Percentiles rank a stretch among this genome's conserved stretches.
phyloP scores from a whole-genome alignment of 495 filamentous ascomycete genomes.

The Aspergillus sclerotioniger region DNA sequence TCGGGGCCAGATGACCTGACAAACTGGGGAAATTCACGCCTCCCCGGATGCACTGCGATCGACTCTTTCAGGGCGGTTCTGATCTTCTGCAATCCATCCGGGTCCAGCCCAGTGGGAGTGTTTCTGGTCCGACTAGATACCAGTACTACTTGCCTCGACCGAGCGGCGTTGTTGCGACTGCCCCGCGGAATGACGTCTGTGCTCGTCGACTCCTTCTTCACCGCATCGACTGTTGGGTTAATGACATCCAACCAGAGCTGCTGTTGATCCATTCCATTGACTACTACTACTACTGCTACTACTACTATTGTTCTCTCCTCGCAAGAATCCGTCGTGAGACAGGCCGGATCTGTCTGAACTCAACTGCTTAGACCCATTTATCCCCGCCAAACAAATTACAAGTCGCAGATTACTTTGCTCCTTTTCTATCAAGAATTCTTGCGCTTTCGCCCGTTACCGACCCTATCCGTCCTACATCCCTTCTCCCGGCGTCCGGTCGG shows the following conservation, averaged over 20 bases:
- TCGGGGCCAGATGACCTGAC: background rate
- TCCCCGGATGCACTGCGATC: background rate
- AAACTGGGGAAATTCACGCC: slow-evolving; percentile 4
- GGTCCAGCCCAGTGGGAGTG: background rate
- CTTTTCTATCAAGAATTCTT: too few relatives aligned
- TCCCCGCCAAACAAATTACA: background rate
- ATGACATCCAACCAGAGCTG: slow-evolving; percentile 23
- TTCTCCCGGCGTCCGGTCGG: slow-evolving; percentile 1
- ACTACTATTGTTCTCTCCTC: background rate
- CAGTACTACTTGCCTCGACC: background rate
- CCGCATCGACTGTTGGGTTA: slow-evolving; percentile 23
- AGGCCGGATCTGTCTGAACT: slow-evolving; percentile 19
- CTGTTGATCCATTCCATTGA: slow-evolving; percentile 21
- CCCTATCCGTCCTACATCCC: background rate
- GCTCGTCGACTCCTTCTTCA: slow-evolving; percentile 22
- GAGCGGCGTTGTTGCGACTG: slow-evolving; percentile 11
- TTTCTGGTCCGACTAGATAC: background rate
- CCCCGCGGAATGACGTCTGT: slow-evolving; percentile 30
- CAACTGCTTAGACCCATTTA: background rate
- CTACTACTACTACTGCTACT: slow-evolving; percentile 5
- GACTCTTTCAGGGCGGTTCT: background rate
- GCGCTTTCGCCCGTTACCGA: too few relatives aligned
- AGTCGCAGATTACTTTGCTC: too few relatives aligned
- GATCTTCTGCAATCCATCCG: background rate
- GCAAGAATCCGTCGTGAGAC: slow-evolving; percentile 6